These are phyloP conservation scores for Vigna radiata DNA, from an alignment of 306 rosid species.

Conservation along the genomic window DNA sequence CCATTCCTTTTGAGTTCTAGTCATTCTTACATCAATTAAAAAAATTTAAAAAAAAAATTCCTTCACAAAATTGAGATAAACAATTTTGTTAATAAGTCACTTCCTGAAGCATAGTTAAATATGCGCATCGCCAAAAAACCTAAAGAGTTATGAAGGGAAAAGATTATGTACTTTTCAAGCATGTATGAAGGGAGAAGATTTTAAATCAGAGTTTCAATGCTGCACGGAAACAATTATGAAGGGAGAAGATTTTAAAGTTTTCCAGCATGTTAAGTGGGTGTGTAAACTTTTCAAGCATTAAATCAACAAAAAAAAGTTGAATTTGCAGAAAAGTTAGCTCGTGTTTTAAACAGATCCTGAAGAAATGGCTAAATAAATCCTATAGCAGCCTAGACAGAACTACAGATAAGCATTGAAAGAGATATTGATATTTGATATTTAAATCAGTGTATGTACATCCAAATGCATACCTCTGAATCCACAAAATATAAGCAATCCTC, in stretches of 20 bases:
- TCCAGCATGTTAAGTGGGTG: background rate
- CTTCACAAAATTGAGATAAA: background rate
- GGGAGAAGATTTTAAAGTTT: slow-evolving; percentile 6
- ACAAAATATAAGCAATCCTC: slow-evolving; percentile 85
- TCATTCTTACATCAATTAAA: no score
- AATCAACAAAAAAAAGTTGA: background rate
- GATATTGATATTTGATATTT: slow-evolving; percentile 1
- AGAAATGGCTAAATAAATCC: slow-evolving; percentile 22
- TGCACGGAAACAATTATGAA: background rate
- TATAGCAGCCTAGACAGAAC: slow-evolving; percentile 28
- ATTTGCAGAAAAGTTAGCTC: background rate
- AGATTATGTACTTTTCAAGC: no score
- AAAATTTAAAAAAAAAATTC: background rate
- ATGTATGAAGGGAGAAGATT: no score
- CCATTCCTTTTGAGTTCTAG: no score
- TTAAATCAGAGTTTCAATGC: no score
- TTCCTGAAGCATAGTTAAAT: no score
- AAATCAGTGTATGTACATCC: slow-evolving; percentile 21
- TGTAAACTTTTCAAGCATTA: background rate
- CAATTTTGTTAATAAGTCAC: no score
- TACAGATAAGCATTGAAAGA: background rate
- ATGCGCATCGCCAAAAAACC: no score
- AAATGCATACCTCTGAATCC: slow-evolving; percentile 87
- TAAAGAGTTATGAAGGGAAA: no score
- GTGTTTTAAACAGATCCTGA: background rate